Conservation (phyloP, 1,284 basidiomycete species). For the Irpex sp. region DNA sequence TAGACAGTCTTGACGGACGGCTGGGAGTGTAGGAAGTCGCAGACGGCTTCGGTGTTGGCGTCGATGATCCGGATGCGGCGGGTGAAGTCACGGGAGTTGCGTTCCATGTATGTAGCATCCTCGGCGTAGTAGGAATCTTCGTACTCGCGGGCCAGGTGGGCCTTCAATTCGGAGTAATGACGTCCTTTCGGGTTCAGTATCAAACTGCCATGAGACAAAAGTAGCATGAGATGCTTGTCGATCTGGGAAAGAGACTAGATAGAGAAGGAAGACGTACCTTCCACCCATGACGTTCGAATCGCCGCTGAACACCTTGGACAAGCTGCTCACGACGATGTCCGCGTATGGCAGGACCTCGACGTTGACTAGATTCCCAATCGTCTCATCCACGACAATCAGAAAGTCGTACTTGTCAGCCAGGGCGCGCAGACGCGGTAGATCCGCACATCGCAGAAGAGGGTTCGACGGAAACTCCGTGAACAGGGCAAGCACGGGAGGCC, state of each 20-base stretch:
- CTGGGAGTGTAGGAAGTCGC: constrained; percentile 70
- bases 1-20: constrained; percentile 79
- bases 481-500: constrained; percentile 58
- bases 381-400: constrained; percentile 91
- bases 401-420: constrained; percentile 91
- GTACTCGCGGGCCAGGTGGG: constrained; percentile 57
- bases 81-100: constrained; percentile 93
- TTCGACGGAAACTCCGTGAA: constrained; percentile 95
- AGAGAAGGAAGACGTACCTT: constrained; percentile 49
- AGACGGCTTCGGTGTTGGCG: constrained; percentile 79
- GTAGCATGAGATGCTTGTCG: constrained; percentile 1
- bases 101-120: constrained; percentile 96
- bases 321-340: constrained; percentile 91
- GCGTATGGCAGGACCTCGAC: constrained; percentile 89
- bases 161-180: constrained; percentile 67
- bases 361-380: constrained; percentile 95
- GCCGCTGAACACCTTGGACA: constrained; percentile 96
- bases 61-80: constrained; percentile 79
- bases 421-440: constrained; percentile 74
- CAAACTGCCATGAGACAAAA: constrained; percentile 43
- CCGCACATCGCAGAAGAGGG: constrained; percentile 83
- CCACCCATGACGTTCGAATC: constrained; percentile 98
- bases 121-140: constrained; percentile 91
- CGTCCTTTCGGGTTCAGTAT: constrained; percentile 81
- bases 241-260: constrained; percentile 4